Base-by-base conservation (phyloP, 2,329 filamentous ascomycete genomes). In the Lizonia empirigonia region DNA sequence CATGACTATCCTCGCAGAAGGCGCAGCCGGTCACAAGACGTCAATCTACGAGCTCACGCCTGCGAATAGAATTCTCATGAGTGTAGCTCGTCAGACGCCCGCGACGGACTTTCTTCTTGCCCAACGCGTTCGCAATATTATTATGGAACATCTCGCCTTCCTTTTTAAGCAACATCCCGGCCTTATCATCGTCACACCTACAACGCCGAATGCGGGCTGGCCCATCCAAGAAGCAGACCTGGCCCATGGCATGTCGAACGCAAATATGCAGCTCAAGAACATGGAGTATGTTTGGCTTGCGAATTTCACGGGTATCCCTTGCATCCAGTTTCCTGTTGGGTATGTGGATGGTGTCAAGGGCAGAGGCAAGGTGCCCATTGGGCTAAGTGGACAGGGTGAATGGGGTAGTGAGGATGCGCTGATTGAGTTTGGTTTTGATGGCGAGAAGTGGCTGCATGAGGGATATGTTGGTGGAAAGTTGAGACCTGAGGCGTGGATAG, bases 281-380 rank as follows among this genome's bases (percentile, higher is more conserved):
- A 96, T 96, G 90, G 84, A 87, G 71, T 96, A 90, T 73, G 85
- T 89, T 13, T 96, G 89, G 82, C 74, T 96, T 27, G 88, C 91
- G 6, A 97, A 97, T 73, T 86, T 91, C 62, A 84, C 81, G 0
- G 92, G 92, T 0, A 86, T 86, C 39, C 92, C 92, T 1, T 85
- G 89, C 1, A 82, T 95, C 10, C 85, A 79, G 36, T 85, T 85
- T 27, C 91, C 92, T 0, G 85, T 89, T 9, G 91, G 90, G 1
- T 96, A 91, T 73, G 81, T 78, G 3, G 76, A 83, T 20, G 78
- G 82, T 0, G 73, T 75, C 5, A 76, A 81, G 59, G 84, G 82
- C 1, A 42, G 39, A 7, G 63, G 63, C 0, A 80, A 77, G 61
- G 69, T 83, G 2, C 81, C 80, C 0, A 71, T 83, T 19, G 80